Evolutionary conservation across 306 rosid genomes (phyloP).

Genomic region (Vigna angularis): DNA sequence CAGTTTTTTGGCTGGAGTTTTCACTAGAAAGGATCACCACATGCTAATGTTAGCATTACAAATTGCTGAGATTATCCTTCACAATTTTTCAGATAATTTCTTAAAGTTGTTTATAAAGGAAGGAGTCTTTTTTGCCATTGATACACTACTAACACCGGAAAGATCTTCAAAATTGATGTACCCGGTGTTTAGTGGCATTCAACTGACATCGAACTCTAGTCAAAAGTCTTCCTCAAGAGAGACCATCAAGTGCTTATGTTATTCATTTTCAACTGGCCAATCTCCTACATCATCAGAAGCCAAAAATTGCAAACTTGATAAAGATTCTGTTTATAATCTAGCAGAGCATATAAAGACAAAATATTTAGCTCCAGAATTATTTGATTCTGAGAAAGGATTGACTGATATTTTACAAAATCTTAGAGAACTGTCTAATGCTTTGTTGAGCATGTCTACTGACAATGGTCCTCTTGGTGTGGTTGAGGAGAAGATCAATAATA

Average conservation of each 20-base stretch:
- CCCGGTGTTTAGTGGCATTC: conserved; percentile 63
- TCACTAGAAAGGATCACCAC: conserved; percentile 93
- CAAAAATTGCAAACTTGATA: conserved; percentile 80
- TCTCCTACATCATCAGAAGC: conserved; percentile 59
- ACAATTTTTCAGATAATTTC: conserved; percentile 71
- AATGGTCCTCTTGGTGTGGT: conserved; percentile 52
- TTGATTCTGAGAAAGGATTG: conserved; percentile 67
- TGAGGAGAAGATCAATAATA: conserved; percentile 62
- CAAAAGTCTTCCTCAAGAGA: conserved; percentile 70
- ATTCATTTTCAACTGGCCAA: conserved; percentile 68
- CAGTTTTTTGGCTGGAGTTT: conserved; percentile 95
- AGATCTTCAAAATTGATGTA: conserved; percentile 64
- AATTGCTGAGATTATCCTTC: conserved; percentile 83
- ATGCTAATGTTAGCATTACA: conserved; percentile 77
- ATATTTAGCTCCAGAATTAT: conserved; percentile 72
- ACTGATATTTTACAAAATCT: conserved; percentile 90
- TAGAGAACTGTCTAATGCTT: conserved; percentile 64
- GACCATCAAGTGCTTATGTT: conserved; percentile 75
- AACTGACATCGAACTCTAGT: conserved; percentile 56
- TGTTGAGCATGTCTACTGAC: conserved; percentile 48
- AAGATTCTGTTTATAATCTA: conserved; percentile 76
- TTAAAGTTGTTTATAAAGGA: conserved; percentile 83
- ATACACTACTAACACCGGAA: conserved; percentile 74
- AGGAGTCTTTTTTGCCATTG: conserved; percentile 91
- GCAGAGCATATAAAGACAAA: conserved; percentile 70